Evolutionary conservation across 2,329 filamentous ascomycete genomes (phyloP).

Genomic region (Fusarium chlamydosporum): DNA sequence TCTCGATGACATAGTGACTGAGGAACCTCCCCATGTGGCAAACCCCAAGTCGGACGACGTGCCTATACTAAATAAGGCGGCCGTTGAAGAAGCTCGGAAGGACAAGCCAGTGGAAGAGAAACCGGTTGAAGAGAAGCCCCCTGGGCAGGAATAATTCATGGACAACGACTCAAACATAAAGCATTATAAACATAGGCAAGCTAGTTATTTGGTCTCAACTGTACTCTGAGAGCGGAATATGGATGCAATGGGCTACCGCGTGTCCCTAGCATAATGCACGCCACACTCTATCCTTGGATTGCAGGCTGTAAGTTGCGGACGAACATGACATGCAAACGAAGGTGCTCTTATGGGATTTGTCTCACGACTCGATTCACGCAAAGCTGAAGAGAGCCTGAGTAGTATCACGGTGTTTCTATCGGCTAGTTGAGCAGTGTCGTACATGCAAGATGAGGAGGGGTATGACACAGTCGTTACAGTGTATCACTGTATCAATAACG

Average conservation of each 20-base stretch:
- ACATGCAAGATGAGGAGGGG: conserved; percentile 9
- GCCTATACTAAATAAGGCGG: conserved; percentile 40
- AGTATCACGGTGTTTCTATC: conserved; percentile 8
- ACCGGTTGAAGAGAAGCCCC: conserved; percentile 20
- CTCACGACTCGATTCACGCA: conserved; percentile 6
- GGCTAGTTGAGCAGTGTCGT: conserved; percentile 16
- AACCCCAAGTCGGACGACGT: conserved; percentile 46
- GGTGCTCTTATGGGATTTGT: conserved; percentile 17
- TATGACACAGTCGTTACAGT: conserved; percentile 11
- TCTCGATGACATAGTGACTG: conserved; percentile 66
- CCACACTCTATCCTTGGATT: conserved; percentile 1
- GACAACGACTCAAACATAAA: conserved; percentile 16
- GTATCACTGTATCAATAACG: conserved; percentile 27
- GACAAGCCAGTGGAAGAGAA: conserved; percentile 36
- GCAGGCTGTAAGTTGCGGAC: conserved; percentile 15
- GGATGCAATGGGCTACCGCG: conserved; percentile 7
- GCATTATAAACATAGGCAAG: conserved; percentile 16
- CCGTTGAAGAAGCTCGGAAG: conserved; percentile 37
- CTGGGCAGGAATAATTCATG: conserved; percentile 19
- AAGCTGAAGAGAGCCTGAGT: conserved; percentile 2
- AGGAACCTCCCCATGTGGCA: conserved; percentile 61
- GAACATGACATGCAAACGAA: conserved; percentile 12
- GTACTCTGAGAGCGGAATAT: conserved; percentile 18
- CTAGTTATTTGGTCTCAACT: conserved; percentile 23
- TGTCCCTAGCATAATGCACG: conserved; percentile 10